phyloP scores from a whole-genome alignment of 441 rosid genomes.

The Erodium moschatum region DNA sequence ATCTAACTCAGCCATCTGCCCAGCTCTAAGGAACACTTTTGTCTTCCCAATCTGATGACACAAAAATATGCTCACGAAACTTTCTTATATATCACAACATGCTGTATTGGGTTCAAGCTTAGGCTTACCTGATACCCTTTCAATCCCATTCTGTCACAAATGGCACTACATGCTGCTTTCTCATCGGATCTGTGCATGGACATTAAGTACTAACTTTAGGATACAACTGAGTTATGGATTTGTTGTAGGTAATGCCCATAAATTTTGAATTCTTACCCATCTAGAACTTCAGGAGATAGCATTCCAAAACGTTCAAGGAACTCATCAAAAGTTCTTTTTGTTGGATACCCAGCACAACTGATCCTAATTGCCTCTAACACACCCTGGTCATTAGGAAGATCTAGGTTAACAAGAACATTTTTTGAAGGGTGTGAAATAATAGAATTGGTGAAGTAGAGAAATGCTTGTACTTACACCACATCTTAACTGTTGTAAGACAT shows the following conservation, averaged over 20 bases:
- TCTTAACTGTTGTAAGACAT: constrained; percentile 90
- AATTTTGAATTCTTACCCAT: constrained; percentile 33
- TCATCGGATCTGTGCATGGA: constrained; percentile 68
- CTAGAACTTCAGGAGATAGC: constrained; percentile 93
- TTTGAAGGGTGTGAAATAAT: background rate
- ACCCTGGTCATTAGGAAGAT: constrained; percentile 41
- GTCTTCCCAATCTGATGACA: constrained; percentile 66
- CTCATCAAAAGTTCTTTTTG: constrained; percentile 89
- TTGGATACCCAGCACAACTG: constrained; percentile 99
- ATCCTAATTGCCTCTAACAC: constrained; percentile 99
- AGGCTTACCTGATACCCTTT: constrained; percentile 84
- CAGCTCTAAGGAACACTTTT: constrained; percentile 95
- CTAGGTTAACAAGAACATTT: constrained; percentile 8
- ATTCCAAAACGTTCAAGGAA: constrained; percentile 97
- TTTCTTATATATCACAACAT: background rate
- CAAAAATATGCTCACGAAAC: background rate
- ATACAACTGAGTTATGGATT: background rate
- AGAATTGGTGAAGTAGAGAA: constrained; percentile 17
- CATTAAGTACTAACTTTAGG: constrained; percentile 6
- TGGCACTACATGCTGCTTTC: constrained; percentile 82
- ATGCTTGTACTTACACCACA: constrained; percentile 81
- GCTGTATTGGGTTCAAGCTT: constrained; percentile 9
- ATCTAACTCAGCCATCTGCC: constrained; percentile 99
- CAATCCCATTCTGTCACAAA: constrained; percentile 82
- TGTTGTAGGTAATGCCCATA: background rate